Evolutionary conservation across 306 rosid species (phyloP).

Genomic region (Lotus japonicus): DNA sequence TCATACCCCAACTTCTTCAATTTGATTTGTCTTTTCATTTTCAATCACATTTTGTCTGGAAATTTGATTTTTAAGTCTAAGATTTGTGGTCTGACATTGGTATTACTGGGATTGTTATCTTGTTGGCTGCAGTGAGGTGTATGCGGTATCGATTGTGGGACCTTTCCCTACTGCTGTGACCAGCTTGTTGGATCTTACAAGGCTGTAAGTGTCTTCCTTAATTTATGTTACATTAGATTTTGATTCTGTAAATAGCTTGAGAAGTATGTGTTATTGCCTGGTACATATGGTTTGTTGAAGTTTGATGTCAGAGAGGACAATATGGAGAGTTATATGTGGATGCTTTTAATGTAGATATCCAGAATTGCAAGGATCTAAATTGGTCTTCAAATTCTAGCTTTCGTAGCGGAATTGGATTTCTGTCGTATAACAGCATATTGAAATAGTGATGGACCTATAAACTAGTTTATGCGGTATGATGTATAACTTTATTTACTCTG

Average conservation of each 20-base stretch:
- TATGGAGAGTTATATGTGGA: not conserved
- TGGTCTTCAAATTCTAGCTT: not conserved
- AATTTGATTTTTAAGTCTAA: not conserved
- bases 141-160: slow-evolving; percentile 96
- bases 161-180: slow-evolving; percentile 99
- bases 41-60: not conserved
- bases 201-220: slow-evolving; percentile 53
- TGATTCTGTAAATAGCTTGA: not conserved
- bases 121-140: slow-evolving; percentile 70
- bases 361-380: not conserved
- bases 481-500: not conserved
- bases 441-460: not conserved
- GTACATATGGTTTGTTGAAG: not conserved
- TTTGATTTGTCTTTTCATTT: not conserved
- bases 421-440: not conserved
- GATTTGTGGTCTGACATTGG: slow-evolving; percentile 13
- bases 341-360: not conserved
- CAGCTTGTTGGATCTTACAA: slow-evolving; percentile 91
- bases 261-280: not conserved
- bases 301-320: not conserved
- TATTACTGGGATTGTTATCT: slow-evolving; percentile 5
- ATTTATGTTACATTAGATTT: not conserved
- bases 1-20: not conserved
- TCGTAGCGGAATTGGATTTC: not conserved
- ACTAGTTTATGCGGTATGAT: not conserved